Base-by-base conservation (phyloP, 2,329 filamentous ascomycete species). In the Colletotrichum liriopes region DNA sequence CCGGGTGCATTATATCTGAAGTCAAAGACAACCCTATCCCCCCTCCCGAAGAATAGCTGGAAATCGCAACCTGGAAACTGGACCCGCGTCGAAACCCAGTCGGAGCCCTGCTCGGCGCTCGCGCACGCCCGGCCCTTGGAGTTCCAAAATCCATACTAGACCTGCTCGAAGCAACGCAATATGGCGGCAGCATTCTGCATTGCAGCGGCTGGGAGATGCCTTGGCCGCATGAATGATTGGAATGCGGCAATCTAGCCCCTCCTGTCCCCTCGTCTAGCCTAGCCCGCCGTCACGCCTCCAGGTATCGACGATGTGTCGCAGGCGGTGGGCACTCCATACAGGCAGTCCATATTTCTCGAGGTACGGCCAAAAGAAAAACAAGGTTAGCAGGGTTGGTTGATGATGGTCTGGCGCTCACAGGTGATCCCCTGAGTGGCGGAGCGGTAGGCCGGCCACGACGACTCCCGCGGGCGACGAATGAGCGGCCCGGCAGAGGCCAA, bases 191-290 rank as follows among this genome's bases (percentile, higher is more conserved):
- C 69, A 68, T 58, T 58, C 68, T 71, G 68, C 68, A 71, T 43
- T 60, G 43, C 51, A 58, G 69, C 58, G 65, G 69, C 65, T 72
- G 69, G 69, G 69, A 41, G 51, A 61, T 69, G 65, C 69, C 41
- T 63, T 71, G 66, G 67, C 47, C 65, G 67, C 67, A 71, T 61
- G 67, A 61, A 55, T 71, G 70, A 73, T 71, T 73, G 70, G 70
- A 70, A 66, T 71, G 67, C 26, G 67, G 55, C 67, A 65, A 49
- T 51, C 61, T 56, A 23, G 51, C 67, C 65, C 65, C 69, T 72
- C 69, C 55, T 32, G 41, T 55, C 47, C 67, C 54, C 59, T 65
- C 66, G 66, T 71, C 54, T 71, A 62, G 65, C 52, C 32, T 26
- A 26, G 23, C 23, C 23, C 23, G 23, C 23, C 41, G 35, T 20